Evolutionary conservation across 202 grass and related monocot species (phyloP), one percentile per base, ranked within the genome.

Genomic region (Digitaria exilis): DNA sequence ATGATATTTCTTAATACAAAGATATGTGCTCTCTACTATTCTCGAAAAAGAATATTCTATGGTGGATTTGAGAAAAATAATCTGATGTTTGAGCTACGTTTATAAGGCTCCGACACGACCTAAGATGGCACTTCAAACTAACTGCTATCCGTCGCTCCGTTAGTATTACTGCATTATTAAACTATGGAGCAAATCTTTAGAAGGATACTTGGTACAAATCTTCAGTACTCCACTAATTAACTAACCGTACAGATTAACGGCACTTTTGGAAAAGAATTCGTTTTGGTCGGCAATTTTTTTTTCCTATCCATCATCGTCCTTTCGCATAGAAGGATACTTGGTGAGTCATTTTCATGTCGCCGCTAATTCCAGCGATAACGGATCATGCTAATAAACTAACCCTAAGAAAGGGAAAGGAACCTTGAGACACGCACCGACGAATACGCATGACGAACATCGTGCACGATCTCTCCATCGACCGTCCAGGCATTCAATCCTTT

Each of bases 281-380:
- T 63, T 63, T 76, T 81, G 78, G 85, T 69, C 60, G 84, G 77
- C 84, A 34, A 58, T 35, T 45, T 54, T 16, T 9, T 45, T 30
- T 4, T 0, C 14, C n/a, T n/a, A 4, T 25, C 39, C 39, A 29
- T 29, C 41, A 1, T 9, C 16, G 6, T 0, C 50, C 14, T 55
- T 28, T 22, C 55, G 8, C 29, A 37, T 39, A 2, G 64, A 54
- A 60, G 51, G 19, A 45, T 15, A 13, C 6, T 26, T 3, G 15
- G 30, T 9, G 10, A 24, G 61, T 81, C 84, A 60, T 87, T 87
- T 82, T 82, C 85, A 52, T 82, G 71, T 68, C 29, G 35, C 62
- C 62, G 62, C 52, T 76, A 81, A 81, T 32, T 32, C 19, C 62
- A 51, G 28, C 42, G 24, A 41, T 57, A 81, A 84, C 64, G 44